phyloP scores from a whole-genome alignment of 441 rosid genomes.

The Populus trichocarpa region DNA sequence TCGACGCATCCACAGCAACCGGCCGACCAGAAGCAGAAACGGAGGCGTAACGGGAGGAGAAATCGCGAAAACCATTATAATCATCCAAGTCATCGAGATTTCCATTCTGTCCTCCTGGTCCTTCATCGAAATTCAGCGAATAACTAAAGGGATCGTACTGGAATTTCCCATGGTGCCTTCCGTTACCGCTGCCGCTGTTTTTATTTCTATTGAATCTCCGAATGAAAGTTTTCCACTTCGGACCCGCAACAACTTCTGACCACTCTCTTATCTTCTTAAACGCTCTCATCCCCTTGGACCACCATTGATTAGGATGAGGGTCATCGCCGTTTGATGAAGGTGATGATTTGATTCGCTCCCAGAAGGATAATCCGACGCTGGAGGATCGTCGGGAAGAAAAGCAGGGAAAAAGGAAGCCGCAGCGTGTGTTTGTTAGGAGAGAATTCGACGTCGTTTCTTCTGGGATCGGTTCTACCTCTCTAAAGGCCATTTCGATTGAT shows the following conservation, averaged over 20 bases:
- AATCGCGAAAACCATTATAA: conserved; percentile 33
- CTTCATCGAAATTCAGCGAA: conserved; percentile 62
- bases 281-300: conserved; percentile 39
- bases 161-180: conserved; percentile 38
- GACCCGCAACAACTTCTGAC: conserved; percentile 92
- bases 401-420: conserved; percentile 56
- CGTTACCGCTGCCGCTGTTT: conserved; percentile 19
- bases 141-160: conserved; percentile 82
- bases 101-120: conserved; percentile 25
- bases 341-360: conserved; percentile 50
- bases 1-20: not conserved
- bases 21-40: conserved; percentile 23
- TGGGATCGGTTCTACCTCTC: conserved; percentile 16
- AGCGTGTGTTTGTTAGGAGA: conserved; percentile 21
- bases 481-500: conserved; percentile 15
- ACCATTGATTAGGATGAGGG: conserved; percentile 27
- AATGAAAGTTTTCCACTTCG: conserved; percentile 88
- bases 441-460: conserved; percentile 25
- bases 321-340: conserved; percentile 8
- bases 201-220: conserved; percentile 57
- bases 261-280: conserved; percentile 58
- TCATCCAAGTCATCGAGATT: conserved; percentile 29
- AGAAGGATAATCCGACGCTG: conserved; percentile 35
- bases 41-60: conserved; percentile 51
- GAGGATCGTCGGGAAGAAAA: conserved; percentile 36